Conservation (phyloP, 2,329 filamentous ascomycete species). For the Alternaria solani region DNA sequence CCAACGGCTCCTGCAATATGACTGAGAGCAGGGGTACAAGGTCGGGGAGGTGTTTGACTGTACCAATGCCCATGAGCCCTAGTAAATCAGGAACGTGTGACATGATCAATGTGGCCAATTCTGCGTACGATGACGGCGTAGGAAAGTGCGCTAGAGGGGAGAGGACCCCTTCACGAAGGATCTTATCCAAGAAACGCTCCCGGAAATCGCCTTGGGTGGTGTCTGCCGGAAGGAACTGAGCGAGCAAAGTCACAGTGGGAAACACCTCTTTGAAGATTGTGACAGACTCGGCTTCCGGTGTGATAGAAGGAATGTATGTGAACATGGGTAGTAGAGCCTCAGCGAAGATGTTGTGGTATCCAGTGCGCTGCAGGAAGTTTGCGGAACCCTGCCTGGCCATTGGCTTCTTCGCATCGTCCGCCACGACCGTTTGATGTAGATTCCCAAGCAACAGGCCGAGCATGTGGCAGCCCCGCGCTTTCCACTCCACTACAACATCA, state of each 20-base stretch:
- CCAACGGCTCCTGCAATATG: conserved; percentile 74
- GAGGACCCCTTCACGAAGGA: conserved; percentile 55
- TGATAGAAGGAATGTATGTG: conserved; percentile 79
- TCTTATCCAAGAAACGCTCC: conserved; percentile 53
- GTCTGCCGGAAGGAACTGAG: conserved; percentile 20
- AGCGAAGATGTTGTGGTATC: conserved; percentile 72
- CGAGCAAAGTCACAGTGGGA: conserved; percentile 68
- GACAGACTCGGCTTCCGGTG: conserved; percentile 74
- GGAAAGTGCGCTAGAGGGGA: conserved; percentile 63
- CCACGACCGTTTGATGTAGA: conserved; percentile 5
- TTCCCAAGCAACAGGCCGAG: conserved; percentile 64
- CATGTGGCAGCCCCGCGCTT: conserved; percentile 64
- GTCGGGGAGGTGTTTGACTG: conserved; percentile 73
- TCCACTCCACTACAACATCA: conserved; percentile 64
- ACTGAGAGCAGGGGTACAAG: conserved; percentile 72
- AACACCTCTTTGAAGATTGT: conserved; percentile 71
- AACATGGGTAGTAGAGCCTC: conserved; percentile 75
- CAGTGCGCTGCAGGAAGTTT: conserved; percentile 59
- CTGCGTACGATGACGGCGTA: conserved; percentile 58
- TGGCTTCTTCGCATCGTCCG: conserved; percentile 30
- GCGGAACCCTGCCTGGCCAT: conserved; percentile 49
- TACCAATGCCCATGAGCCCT: conserved; percentile 65
- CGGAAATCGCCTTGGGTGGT: conserved; percentile 18
- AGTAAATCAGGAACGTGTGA: conserved; percentile 61
- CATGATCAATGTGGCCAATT: conserved; percentile 66